Evolutionary conservation across 495 filamentous ascomycete species (phyloP).

Genomic region (Penicillium verhagenii): DNA sequence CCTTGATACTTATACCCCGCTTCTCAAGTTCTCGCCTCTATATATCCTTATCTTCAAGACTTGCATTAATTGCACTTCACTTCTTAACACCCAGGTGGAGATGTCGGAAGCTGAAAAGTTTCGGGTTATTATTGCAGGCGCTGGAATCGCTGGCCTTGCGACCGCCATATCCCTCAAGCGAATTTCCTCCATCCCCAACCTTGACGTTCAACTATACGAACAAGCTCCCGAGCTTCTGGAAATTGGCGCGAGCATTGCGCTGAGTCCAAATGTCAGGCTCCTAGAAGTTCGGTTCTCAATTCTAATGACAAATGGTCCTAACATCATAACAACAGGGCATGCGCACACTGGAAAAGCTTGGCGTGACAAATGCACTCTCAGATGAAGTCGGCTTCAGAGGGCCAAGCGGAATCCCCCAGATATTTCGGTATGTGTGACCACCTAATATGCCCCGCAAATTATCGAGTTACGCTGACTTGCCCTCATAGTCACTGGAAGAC

Average conservation of each 20-base stretch:
- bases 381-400: slow-evolving; percentile 43
- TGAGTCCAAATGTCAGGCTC: slow-evolving; percentile 45
- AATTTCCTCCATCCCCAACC: slow-evolving; percentile 26
- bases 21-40: background rate
- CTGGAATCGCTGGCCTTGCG: slow-evolving; percentile 49
- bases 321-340: slow-evolving; percentile 30
- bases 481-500: slow-evolving; percentile 40
- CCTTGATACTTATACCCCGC: background rate
- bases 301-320: slow-evolving; percentile 4
- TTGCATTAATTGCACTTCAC: background rate
- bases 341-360: slow-evolving; percentile 46
- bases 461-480: no score
- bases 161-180: slow-evolving; percentile 41
- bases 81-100: background rate
- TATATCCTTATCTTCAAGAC: background rate
- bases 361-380: slow-evolving; percentile 37
- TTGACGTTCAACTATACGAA: slow-evolving; percentile 47
- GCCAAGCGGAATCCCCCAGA: slow-evolving; percentile 37
- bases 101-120: slow-evolving; percentile 21
- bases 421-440: slow-evolving; percentile 30
- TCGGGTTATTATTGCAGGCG: slow-evolving; percentile 46
- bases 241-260: slow-evolving; percentile 50
- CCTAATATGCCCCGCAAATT: no score
- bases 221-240: slow-evolving; percentile 44
- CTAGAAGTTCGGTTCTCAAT: background rate